Percentiles rank a stretch among this genome's conserved stretches.
Conservation (phyloP, 306 rosid genomes). For the Trichosanthes cucumerina region DNA sequence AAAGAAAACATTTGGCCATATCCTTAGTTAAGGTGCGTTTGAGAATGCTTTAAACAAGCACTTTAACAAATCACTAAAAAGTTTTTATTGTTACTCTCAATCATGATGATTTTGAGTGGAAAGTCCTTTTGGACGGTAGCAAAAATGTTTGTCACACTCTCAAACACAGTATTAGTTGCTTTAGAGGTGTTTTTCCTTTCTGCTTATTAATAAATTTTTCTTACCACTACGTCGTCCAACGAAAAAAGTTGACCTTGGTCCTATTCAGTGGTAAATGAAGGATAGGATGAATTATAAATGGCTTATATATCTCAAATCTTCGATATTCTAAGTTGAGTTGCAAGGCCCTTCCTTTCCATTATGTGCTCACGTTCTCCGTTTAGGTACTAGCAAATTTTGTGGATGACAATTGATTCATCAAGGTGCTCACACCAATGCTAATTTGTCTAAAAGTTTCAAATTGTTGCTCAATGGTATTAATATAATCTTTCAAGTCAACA, state of each 20-base stretch:
- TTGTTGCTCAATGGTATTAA: background rate
- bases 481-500: too few relatives aligned
- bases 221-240: background rate
- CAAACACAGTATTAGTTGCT: background rate
- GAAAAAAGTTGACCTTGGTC: background rate
- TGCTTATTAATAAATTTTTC: background rate
- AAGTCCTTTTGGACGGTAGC: background rate
- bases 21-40: background rate
- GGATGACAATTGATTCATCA: background rate
- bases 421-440: background rate
- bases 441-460: background rate
- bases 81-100: background rate
- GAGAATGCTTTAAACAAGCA: too few relatives aligned
- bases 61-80: too few relatives aligned
- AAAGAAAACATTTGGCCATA: background rate
- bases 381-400: background rate
- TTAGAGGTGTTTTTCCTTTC: background rate
- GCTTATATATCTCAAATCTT: background rate
- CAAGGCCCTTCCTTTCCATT: background rate
- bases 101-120: background rate
- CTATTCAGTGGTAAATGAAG: background rate
- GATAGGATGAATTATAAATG: background rate
- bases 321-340: background rate
- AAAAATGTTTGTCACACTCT: background rate
- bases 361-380: background rate